Evolutionary conservation across 192 early-diverging fungal genomes (phyloP).

Genomic region (Backusella morwellensis): DNA sequence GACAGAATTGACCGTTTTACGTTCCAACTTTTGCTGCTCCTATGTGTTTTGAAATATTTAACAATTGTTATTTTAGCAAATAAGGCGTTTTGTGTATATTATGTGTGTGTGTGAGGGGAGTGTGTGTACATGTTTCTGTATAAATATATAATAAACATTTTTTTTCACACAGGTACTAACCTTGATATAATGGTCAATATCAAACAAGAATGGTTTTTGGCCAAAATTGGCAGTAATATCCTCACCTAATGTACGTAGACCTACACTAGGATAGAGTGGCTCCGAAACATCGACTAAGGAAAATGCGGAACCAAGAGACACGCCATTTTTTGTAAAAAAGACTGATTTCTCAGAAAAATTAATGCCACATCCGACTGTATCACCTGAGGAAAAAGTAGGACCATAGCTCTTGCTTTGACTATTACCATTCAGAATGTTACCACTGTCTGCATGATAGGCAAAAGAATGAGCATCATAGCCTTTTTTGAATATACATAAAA

Average conservation of each 20-base stretch:
- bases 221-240: conserved; percentile 82
- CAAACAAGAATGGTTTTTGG: conserved; percentile 61
- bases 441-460: conserved; percentile 98
- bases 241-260: conserved; percentile 72
- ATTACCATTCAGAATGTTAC: conserved; percentile 73
- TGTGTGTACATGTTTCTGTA: not conserved
- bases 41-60: not conserved
- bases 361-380: conserved; percentile 88
- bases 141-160: conserved; percentile 6
- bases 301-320: conserved; percentile 62
- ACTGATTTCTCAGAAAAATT: conserved; percentile 74
- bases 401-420: conserved; percentile 79
- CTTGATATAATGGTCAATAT: conserved; percentile 68
- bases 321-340: conserved; percentile 94
- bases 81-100: not conserved
- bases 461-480: conserved; percentile 89
- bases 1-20: not conserved
- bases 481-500: conserved; percentile 24
- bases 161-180: conserved; percentile 29
- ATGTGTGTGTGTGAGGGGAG: not conserved
- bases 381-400: conserved; percentile 85
- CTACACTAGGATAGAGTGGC: conserved; percentile 66
- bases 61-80: conserved; percentile 22
- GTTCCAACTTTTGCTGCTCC: not conserved
- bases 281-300: conserved; percentile 31